Conservation (phyloP, 2,329 filamentous ascomycete species). For the Calonectria henricotiae region DNA sequence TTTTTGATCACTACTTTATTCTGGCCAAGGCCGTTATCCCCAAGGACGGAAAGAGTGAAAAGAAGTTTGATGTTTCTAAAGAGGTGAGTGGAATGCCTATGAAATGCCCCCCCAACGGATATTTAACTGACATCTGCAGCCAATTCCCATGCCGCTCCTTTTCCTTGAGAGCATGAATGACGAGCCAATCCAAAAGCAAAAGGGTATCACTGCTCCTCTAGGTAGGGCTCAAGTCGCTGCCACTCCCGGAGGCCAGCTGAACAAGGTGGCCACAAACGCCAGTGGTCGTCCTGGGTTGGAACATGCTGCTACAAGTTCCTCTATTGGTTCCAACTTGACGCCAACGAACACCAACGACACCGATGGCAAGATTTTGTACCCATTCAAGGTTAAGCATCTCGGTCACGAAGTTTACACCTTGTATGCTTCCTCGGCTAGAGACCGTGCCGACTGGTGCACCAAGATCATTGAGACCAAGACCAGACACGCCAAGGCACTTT, state of each 20-base stretch:
- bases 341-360: conserved; percentile 73
- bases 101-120: background rate
- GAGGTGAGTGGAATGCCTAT: conserved; percentile 70
- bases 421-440: conserved; percentile 84
- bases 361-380: conserved; percentile 90
- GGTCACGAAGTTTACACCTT: conserved; percentile 94
- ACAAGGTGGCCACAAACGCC: conserved; percentile 69
- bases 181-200: conserved; percentile 88
- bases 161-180: conserved; percentile 95
- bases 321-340: conserved; percentile 70
- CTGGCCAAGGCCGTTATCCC: conserved; percentile 85
- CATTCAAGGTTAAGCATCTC: conserved; percentile 96
- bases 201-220: conserved; percentile 78
- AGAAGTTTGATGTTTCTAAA: conserved; percentile 95
- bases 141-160: conserved; percentile 96
- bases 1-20: conserved; percentile 98
- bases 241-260: conserved; percentile 72
- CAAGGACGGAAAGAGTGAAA: conserved; percentile 80
- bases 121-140: conserved; percentile 64
- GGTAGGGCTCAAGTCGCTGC: conserved; percentile 75
- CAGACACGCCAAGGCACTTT: conserved; percentile 88
- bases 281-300: conserved; percentile 74
- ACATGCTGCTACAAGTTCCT: conserved; percentile 79
- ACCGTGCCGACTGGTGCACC: conserved; percentile 89
- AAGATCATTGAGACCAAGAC: conserved; percentile 97